Evolutionary conservation across 1,284 basidiomycete genomes (phyloP).

Genomic region (Naganishia sp.): DNA sequence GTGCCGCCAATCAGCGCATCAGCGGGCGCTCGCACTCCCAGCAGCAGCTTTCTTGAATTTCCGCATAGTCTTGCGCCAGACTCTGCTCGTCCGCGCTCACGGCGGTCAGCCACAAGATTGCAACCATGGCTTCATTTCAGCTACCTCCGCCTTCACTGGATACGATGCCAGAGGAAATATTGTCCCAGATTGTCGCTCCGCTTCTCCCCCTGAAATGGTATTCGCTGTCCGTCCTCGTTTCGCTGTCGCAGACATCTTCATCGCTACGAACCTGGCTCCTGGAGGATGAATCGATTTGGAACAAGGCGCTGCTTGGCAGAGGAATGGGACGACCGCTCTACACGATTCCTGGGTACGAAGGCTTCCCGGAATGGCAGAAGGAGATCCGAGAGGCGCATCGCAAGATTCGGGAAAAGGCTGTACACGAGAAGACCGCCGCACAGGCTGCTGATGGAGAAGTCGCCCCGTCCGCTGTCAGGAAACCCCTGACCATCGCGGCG

Average conservation of each 20-base stretch:
- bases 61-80: too few species aligned
- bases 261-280: slow-evolving; percentile 29
- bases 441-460: background rate
- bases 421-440: slow-evolving; percentile 2
- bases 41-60: too few species aligned
- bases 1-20: too few species aligned
- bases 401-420: slow-evolving; percentile 14
- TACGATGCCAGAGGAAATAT: slow-evolving; percentile 32
- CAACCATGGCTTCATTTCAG: background rate
- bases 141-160: slow-evolving; percentile 23
- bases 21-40: too few species aligned
- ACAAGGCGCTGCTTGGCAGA: slow-evolving; percentile 27
- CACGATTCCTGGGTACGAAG: slow-evolving; percentile 29
- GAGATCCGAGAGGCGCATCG: slow-evolving; percentile 15
- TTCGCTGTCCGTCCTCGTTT: slow-evolving; percentile 27
- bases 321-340: slow-evolving; percentile 30
- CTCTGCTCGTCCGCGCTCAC: too few species aligned
- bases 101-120: background rate
- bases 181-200: slow-evolving; percentile 27
- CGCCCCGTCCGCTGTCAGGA: background rate
- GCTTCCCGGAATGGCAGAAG: slow-evolving; percentile 16
- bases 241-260: slow-evolving; percentile 28
- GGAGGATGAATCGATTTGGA: slow-evolving; percentile 31
- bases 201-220: slow-evolving; percentile 32
- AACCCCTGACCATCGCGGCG: background rate